Conservation (phyloP, 2,329 filamentous ascomycete genomes). For the Alternaria ventricosa region DNA sequence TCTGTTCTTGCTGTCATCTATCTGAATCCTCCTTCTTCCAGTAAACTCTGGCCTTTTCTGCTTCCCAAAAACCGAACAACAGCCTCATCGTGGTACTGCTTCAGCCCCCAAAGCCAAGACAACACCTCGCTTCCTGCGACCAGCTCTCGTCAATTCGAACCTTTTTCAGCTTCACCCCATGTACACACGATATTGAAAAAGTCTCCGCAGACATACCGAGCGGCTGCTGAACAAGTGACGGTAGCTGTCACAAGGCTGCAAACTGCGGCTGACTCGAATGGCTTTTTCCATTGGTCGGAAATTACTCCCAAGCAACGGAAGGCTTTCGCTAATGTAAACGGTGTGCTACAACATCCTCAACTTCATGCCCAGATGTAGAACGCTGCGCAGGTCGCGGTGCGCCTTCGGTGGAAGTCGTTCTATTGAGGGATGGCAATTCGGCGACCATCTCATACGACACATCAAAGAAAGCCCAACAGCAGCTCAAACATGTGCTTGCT, state of each 20-base stretch:
- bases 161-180: not conserved
- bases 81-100: not conserved
- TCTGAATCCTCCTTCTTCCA: too few species aligned
- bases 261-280: constrained; percentile 1
- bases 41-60: not conserved
- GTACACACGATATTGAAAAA: not conserved
- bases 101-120: not conserved
- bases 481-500: not conserved
- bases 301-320: not conserved
- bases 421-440: not conserved
- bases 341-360: not conserved
- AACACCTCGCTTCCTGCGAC: not conserved
- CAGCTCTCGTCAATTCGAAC: not conserved
- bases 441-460: not conserved
- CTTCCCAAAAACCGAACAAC: not conserved
- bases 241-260: not conserved
- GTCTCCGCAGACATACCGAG: not conserved
- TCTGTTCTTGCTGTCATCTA: too few species aligned
- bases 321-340: not conserved
- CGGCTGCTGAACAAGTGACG: constrained; percentile 1
- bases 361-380: not conserved
- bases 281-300: constrained; percentile 2
- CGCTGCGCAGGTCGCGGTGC: not conserved
- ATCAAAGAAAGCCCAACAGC: not conserved
- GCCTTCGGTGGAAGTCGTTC: not conserved